Conservation (phyloP, 345 rosid species). For the Citropsis articulata region DNA sequence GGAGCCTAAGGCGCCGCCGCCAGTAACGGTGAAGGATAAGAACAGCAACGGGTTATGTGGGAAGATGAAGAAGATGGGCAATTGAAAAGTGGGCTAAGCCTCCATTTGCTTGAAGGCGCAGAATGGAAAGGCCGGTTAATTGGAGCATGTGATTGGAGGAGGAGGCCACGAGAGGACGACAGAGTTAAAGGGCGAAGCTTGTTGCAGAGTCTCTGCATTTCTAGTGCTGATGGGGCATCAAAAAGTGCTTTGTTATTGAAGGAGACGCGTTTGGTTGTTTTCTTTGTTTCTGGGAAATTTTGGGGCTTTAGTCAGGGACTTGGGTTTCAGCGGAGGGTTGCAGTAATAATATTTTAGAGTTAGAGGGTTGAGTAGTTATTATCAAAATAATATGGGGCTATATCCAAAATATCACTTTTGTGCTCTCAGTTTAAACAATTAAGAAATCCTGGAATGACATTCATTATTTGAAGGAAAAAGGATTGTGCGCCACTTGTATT, state of each 20-base stretch:
- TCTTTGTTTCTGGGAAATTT: neutral
- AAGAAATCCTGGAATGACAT: too few species aligned
- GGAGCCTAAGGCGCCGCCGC: slow-evolving; percentile 15
- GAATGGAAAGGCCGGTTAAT: slow-evolving; percentile 23
- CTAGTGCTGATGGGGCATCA: neutral
- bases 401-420: too few species aligned
- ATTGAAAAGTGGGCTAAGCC: slow-evolving; percentile 21
- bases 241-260: neutral
- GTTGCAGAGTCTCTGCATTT: slow-evolving; percentile 68
- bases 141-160: slow-evolving; percentile 32
- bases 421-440: too few species aligned
- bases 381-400: too few species aligned
- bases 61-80: slow-evolving; percentile 7
- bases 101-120: slow-evolving; percentile 22
- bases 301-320: neutral
- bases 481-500: too few species aligned
- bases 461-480: too few species aligned
- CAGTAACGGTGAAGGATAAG: slow-evolving; percentile 11
- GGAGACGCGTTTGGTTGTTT: neutral
- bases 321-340: neutral
- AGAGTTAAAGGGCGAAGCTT: slow-evolving; percentile 47
- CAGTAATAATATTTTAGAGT: neutral
- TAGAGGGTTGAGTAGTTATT: too few species aligned
- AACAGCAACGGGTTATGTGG: neutral
- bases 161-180: slow-evolving; percentile 30